Evolutionary conservation across 257 asterid species (phyloP), one percentile per base, ranked within the genome.

Genomic region (Primulina tabacum): DNA sequence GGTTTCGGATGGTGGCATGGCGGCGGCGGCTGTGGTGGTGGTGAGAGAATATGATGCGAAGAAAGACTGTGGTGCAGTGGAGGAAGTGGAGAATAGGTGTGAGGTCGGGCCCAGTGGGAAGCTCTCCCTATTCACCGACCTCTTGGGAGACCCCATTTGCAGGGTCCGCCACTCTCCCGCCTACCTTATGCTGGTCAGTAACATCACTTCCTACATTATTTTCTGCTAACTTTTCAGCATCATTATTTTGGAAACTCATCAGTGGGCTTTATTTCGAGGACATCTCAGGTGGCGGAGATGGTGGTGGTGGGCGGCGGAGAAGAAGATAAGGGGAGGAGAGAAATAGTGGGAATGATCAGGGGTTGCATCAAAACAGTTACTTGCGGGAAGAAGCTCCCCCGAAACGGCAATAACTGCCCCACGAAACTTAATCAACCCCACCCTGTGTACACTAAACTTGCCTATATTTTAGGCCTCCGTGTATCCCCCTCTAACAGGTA

Each of bases 401-500:
- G 88, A 64, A 75, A 34, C 37, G 30, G 29, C 52, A 71, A 61
- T 24, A 71, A 10, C 70, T 34, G 33, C 76, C 20, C 26, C 33
- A 56, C 28, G 7, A 74, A 73, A 62, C 67, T 69, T 53, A 62
- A 69, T 28, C 60, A 69, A 7, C 78, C 78, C 1, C 73, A 81
- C 24, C 99, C 95, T 8, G 37, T 89, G 30, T 87, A 61, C 82
- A 83, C 95, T 29, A 94, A 89, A 77, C 79, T 88, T 16, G 97
- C 98, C 59, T 94, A 94, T 57, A 77, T 94, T 37, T 78, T 88
- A 64, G 99, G 99, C 89, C 96, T 94, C 7, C 96, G 99, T 2
- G 96, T 94, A n/a, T 85, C 97, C 37, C 86, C 99, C 56, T 74
- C 92, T 68, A 94, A 88, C 73, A 67, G 99, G 99, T 93, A 82